Evolutionary conservation across 345 rosid genomes (phyloP).

Genomic region (Syzygium oleosum): DNA sequence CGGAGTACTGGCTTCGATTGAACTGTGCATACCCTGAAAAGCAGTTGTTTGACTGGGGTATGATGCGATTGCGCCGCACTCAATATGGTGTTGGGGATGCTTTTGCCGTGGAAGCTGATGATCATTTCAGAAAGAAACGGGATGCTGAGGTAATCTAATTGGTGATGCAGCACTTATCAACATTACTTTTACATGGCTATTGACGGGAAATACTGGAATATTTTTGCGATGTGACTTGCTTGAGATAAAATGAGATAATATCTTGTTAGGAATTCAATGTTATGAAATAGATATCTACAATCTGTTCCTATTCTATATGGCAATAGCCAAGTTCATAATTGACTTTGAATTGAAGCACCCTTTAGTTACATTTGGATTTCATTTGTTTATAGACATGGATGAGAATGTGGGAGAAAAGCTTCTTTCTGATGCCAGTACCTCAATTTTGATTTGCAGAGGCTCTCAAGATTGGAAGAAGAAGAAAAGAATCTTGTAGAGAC

Average conservation of each 20-base stretch:
- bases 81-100: conserved; percentile 85
- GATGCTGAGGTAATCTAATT: conserved; percentile 71
- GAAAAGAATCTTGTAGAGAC: conserved; percentile 73
- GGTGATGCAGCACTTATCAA: neutral
- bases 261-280: neutral
- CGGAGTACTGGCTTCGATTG: conserved; percentile 78
- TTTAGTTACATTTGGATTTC: neutral
- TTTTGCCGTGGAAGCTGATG: conserved; percentile 82
- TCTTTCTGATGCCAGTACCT: neutral
- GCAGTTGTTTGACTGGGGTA: conserved; percentile 91
- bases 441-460: conserved; percentile 46
- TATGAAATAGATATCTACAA: neutral
- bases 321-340: neutral
- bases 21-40: conserved; percentile 60
- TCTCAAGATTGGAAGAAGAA: conserved; percentile 81
- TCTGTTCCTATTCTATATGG: neutral
- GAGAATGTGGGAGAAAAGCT: neutral
- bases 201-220: neutral
- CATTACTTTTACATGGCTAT: neutral
- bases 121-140: conserved; percentile 85
- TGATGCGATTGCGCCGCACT: conserved; percentile 78
- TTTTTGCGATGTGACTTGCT: neutral
- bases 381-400: neutral
- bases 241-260: neutral
- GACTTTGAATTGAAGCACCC: neutral